phyloP scores from a whole-genome alignment of 371 early-diverging fungal species.

The Nematocida ausubeli region DNA sequence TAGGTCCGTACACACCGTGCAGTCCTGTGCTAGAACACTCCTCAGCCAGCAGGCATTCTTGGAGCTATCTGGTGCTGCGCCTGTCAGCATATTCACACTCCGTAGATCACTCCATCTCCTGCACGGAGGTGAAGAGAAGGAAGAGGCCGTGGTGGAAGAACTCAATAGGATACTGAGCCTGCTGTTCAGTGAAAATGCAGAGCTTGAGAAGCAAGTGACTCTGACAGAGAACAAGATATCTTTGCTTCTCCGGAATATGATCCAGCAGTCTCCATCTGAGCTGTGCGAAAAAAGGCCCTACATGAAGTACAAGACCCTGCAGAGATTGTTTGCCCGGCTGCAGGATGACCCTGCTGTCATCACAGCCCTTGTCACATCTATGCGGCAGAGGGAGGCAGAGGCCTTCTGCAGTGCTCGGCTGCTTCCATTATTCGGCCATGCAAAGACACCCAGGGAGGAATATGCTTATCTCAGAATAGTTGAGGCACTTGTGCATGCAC shows the following conservation, averaged over 20 bases:
- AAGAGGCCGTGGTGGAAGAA: constrained; percentile 54
- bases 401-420: constrained; percentile 80
- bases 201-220: constrained; percentile 75
- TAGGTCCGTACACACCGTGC: constrained; percentile 71
- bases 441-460: constrained; percentile 87
- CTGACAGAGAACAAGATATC: constrained; percentile 88
- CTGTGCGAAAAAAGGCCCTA: constrained; percentile 59
- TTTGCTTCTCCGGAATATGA: constrained; percentile 85
- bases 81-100: constrained; percentile 20
- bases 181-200: constrained; percentile 77
- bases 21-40: constrained; percentile 62
- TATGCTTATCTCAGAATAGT: constrained; percentile 85
- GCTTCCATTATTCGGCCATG: constrained; percentile 85
- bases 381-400: constrained; percentile 70
- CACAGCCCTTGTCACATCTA: constrained; percentile 74
- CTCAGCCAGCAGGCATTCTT: neutral
- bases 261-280: constrained; percentile 76
- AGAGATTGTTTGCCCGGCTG: constrained; percentile 85
- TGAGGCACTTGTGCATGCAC: constrained; percentile 69
- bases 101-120: constrained; percentile 22
- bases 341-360: constrained; percentile 89
- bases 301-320: constrained; percentile 71
- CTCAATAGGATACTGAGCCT: constrained; percentile 69
- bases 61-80: constrained; percentile 2
- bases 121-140: constrained; percentile 69